These are phyloP conservation scores for Solanum sitiens DNA, from an alignment of 257 asterid species.

Conservation along the genomic window DNA sequence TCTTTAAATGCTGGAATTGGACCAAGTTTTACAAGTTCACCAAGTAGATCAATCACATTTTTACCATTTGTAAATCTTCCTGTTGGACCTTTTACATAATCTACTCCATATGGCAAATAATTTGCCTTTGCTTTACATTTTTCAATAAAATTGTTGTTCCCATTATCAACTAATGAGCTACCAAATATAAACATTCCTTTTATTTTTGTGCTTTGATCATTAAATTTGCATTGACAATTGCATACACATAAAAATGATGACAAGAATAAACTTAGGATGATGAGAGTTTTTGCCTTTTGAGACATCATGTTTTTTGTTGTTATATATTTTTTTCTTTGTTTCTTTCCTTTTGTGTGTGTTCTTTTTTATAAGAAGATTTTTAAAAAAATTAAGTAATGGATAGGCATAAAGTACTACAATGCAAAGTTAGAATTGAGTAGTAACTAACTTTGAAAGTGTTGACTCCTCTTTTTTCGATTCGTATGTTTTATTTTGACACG, in stretches of 20 bases:
- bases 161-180: slow-evolving; percentile 73
- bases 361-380: not conserved
- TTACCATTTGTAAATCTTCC: slow-evolving; percentile 71
- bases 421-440: not conserved
- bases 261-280: not conserved
- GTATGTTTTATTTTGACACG: not conserved
- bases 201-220: slow-evolving; percentile 1
- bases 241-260: not conserved
- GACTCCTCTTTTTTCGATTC: not conserved
- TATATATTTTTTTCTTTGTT: not conserved
- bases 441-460: not conserved
- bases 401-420: not conserved
- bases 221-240: not conserved
- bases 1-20: slow-evolving; percentile 48
- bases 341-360: not conserved
- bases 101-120: slow-evolving; percentile 61
- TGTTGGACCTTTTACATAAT: slow-evolving; percentile 30
- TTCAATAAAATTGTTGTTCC: slow-evolving; percentile 55
- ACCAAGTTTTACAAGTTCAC: slow-evolving; percentile 29
- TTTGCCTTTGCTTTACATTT: slow-evolving; percentile 49
- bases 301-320: not conserved
- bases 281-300: not conserved
- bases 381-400: not conserved
- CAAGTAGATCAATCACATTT: slow-evolving; percentile 49
- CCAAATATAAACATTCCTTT: slow-evolving; percentile 82